Evolutionary conservation across 352 stramenopile genomes (phyloP), one percentile per base, ranked within the genome.

Genomic region (Phytopythium delawarense): DNA sequence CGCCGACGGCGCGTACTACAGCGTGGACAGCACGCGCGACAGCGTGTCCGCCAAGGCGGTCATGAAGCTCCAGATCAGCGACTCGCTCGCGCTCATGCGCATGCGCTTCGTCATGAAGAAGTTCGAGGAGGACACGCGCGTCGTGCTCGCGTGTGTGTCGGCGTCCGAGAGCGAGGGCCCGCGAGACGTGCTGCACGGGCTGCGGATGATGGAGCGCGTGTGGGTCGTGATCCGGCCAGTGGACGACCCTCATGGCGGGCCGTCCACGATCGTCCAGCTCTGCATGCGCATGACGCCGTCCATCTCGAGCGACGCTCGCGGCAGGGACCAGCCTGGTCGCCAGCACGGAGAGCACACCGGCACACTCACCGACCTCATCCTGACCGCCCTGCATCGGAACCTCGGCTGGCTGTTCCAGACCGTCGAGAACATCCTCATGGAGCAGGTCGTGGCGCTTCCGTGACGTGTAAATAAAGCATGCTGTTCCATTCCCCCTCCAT

Each of bases 401-500:
- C 54, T 84, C 5, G 62, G 65, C 15, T 77, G 73, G 55, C 57
- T 83, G 12, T 80, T 81, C 37, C 75, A 82, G 56, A 75, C 73
- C 0, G 74, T 87, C 18, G 77, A 87, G 57, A 86, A 86, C 40
- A 78, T 86, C 46, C 48, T 86, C 20, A 78, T 86, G 66, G 75
- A 78, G 57, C 61, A 76, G 35, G 52, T 62, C 23, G 54, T 60
- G n/a, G 28, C 54, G 25, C 37, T 39, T 5, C 39, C 54, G 15
- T 60, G 25, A 28, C 11, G 12, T 40, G 35, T 40, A 40, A 15
- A 40, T 40, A 16, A 32, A 32, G 28, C 5, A 32, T 32, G 28
- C 28, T 32, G 28, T 32, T 32, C 28, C 28, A 7, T 32, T 32
- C 28, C 28, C 5, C 28, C 28, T 32, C 28, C 5, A 7, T 32